These are phyloP conservation scores for Syzygium oleosum DNA, from an alignment of 345 rosid genomes.

Conservation along the genomic window DNA sequence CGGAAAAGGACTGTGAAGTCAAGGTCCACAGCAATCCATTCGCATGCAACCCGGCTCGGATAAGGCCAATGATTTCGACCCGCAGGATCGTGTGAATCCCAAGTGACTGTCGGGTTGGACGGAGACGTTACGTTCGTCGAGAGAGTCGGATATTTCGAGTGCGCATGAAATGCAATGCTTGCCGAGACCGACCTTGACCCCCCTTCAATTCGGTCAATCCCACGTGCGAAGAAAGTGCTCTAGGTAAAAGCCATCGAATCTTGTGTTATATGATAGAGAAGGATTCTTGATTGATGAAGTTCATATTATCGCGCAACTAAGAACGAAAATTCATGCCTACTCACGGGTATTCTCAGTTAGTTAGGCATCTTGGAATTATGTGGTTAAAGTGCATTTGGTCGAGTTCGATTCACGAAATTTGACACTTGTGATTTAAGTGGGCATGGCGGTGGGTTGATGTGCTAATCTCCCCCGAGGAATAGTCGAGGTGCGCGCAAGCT, in stretches of 20 bases:
- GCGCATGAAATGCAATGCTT: background rate
- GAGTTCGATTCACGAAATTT: too few species aligned
- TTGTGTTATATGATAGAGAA: background rate
- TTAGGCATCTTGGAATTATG: too few species aligned
- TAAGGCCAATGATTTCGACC: background rate
- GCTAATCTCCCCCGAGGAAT: too few species aligned
- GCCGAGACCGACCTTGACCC: background rate
- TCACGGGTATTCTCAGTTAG: too few species aligned
- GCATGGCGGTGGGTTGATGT: too few species aligned
- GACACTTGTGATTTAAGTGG: too few species aligned
- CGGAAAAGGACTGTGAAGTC: background rate
- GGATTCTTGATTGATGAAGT: background rate
- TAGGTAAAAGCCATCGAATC: background rate
- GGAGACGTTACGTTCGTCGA: background rate
- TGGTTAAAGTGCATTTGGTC: too few species aligned
- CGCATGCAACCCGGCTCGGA: background rate
- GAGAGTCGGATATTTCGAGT: background rate
- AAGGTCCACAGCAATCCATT: background rate
- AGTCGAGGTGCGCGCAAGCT: too few species aligned
- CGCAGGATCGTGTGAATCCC: background rate
- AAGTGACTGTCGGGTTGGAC: background rate
- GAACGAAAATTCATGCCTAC: too few species aligned
- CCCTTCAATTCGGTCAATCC: background rate
- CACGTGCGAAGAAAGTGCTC: fast-evolving
- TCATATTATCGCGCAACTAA: too few species aligned